Conservation (phyloP, 768 basidiomycete genomes). For the Lactarius akahatsu region DNA sequence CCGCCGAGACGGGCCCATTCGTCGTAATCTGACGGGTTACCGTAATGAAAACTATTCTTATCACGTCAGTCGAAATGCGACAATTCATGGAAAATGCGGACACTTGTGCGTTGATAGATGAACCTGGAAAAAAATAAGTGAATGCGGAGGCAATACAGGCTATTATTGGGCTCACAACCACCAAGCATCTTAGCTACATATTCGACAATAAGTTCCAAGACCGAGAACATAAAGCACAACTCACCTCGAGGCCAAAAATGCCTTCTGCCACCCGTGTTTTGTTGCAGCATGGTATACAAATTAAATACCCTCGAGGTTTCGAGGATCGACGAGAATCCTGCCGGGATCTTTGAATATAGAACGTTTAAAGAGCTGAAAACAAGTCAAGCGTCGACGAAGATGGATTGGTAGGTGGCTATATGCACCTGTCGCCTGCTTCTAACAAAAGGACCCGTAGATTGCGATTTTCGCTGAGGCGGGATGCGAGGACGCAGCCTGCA, state of each 20-base stretch:
- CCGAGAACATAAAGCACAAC: neutral
- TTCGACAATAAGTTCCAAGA: constrained; percentile 7
- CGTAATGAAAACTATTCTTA: constrained; percentile 48
- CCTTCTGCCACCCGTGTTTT: constrained; percentile 45
- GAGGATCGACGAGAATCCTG: constrained; percentile 39
- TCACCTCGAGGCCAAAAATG: constrained; percentile 68
- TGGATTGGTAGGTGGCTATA: neutral
- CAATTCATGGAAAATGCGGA: constrained; percentile 23
- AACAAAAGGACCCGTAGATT: constrained; percentile 53
- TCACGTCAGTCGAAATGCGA: neutral
- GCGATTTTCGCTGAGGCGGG: constrained; percentile 57
- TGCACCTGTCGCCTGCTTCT: constrained; percentile 61
- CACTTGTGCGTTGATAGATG: constrained; percentile 63
- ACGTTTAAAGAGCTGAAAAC: constrained; percentile 18
- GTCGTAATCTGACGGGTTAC: constrained; percentile 67
- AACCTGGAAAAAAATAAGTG: constrained; percentile 40
- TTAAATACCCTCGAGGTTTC: constrained; percentile 50
- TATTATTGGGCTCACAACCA: constrained; percentile 53
- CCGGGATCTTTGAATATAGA: constrained; percentile 25
- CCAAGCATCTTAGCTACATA: constrained; percentile 62
- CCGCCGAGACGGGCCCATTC: constrained; percentile 55
- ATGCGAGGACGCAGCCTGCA: constrained; percentile 60
- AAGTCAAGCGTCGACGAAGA: neutral
- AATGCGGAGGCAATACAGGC: neutral
- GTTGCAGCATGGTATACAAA: constrained; percentile 58